A percentile compares a stretch with the other conserved stretches of the same genome.
Conservation (phyloP, 2,329 filamentous ascomycete species). For the Trichoderma atroviride region DNA sequence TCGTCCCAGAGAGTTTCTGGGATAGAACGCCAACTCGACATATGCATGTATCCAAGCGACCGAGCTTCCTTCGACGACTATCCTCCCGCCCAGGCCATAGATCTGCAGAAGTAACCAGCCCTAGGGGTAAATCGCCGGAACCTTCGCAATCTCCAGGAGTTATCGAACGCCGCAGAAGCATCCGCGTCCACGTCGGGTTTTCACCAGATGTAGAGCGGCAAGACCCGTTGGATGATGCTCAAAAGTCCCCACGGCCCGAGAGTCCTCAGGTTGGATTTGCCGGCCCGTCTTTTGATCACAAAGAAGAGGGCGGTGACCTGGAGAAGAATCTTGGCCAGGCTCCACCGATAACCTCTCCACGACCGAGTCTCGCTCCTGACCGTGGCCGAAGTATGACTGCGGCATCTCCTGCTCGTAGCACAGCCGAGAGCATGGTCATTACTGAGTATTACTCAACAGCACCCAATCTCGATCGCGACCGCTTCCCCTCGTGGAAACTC, state of each 20-base stretch:
- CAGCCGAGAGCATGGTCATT: constrained; percentile 31
- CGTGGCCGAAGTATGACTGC: constrained; percentile 3
- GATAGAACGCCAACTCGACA: constrained; percentile 69
- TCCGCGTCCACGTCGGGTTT: constrained; percentile 41
- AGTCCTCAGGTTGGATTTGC: constrained; percentile 6
- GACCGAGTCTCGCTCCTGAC: background rate
- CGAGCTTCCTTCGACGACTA: constrained; percentile 51
- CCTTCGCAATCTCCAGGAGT: constrained; percentile 30
- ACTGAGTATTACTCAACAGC: constrained; percentile 35
- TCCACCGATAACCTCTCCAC: constrained; percentile 15
- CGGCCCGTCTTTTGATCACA: background rate
- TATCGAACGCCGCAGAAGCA: constrained; percentile 33
- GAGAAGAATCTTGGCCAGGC: background rate
- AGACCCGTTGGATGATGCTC: background rate
- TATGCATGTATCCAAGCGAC: constrained; percentile 41
- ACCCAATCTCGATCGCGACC: constrained; percentile 48
- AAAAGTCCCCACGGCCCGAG: background rate
- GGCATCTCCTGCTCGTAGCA: constrained; percentile 14
- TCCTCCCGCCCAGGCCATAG: constrained; percentile 45
- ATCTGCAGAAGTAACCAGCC: constrained; percentile 17
- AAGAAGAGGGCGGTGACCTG: background rate
- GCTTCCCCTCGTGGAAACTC: constrained; percentile 43
- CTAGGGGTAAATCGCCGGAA: constrained; percentile 3
- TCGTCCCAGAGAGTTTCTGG: constrained; percentile 96
- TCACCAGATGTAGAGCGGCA: constrained; percentile 23